Evolutionary conservation across 164 flowering plant species (phyloP), one percentile per base, ranked within the genome.

Genomic region (Stephania japonica): DNA sequence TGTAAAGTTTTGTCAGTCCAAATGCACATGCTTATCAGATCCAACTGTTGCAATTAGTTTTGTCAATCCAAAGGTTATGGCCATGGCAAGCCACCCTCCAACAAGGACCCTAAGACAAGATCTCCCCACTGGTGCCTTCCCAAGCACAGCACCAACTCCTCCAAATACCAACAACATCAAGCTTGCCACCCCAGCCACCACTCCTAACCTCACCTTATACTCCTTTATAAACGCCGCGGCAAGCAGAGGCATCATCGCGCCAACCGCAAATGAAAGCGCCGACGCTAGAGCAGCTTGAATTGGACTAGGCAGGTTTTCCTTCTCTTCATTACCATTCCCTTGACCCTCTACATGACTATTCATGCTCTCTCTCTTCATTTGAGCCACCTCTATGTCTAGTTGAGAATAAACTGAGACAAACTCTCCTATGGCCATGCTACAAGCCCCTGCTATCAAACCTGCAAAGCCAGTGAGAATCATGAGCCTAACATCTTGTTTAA

Each of bases 371-470:
- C 74, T 71, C 61, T 67, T 26, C 70, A 71, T 76, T 24, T 76
- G 78, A 16, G 74, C 74, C 23, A 76, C 19, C 64, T 76, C 78
- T 16, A 71, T 50, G 56, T 76, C 78, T 65, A 56, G 41, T 14
- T 71, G 69, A 32, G 69, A 67, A 47, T 67, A 67, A 6, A 67
- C 69, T 0, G 69, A 67, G 44, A 67, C 47, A 16, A 65, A 71
- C 67, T 71, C 78, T 9, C 78, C 78, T 16, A 71, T 76, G 23
- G 74, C 74, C 78, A 71, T 76, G 47, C 78, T 76, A 2, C 70
- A 76, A 0, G 74, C 78, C 19, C 78, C 71, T 6, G 78, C 78
- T 18, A 76, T 49, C 44, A 76, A 62, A 3, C 78, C 74, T 5
- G 71, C 71, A 19, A 76, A 47, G 0, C 78, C 78, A 18, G 42